A percentile compares a stretch with the other conserved stretches of the same genome.
Evolutionary conservation across 129 eudicot genomes (phyloP).

Genomic region (Chrysanthemum lavandulifolium): DNA sequence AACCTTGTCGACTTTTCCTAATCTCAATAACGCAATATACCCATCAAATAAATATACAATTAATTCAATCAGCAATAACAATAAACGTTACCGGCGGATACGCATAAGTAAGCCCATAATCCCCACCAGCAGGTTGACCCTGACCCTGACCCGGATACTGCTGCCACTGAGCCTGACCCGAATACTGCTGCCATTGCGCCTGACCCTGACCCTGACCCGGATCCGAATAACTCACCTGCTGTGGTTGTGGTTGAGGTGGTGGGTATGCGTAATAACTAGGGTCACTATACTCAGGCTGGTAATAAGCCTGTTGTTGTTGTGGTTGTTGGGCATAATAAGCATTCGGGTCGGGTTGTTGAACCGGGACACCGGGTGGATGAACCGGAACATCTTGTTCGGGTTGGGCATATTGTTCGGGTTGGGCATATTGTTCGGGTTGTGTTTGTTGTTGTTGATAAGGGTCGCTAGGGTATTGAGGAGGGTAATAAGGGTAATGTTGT

Average conservation of each 20-base stretch:
- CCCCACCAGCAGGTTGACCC: constrained; percentile 22
- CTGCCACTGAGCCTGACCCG: constrained; percentile 17
- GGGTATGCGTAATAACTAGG: not conserved
- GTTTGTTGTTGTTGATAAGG: constrained; percentile 29
- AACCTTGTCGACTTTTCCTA: not conserved
- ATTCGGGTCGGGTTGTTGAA: constrained; percentile 35
- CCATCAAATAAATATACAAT: not conserved
- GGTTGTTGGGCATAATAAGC: constrained; percentile 29
- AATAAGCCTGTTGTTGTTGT: not conserved
- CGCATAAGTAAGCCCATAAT: constrained; percentile 28
- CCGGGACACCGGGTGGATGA: constrained; percentile 68
- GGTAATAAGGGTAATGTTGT: constrained; percentile 1
- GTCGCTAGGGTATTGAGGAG: not conserved
- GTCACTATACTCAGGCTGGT: no score
- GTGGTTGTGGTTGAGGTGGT: constrained; percentile 10
- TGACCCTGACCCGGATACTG: constrained; percentile 11
- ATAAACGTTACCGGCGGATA: constrained; percentile 22
- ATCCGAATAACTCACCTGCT: constrained; percentile 30
- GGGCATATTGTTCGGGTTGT: constrained; percentile 14
- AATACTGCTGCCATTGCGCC: not conserved
- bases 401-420: constrained; percentile 17
- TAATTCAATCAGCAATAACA: not conserved
- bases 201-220: constrained; percentile 27
- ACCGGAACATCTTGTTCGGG: constrained; percentile 41
- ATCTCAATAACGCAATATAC: not conserved